A percentile compares a stretch with the other conserved stretches of the same genome.
Conservation (phyloP, 495 filamentous ascomycete species). For the Aeminium ludgeri region DNA sequence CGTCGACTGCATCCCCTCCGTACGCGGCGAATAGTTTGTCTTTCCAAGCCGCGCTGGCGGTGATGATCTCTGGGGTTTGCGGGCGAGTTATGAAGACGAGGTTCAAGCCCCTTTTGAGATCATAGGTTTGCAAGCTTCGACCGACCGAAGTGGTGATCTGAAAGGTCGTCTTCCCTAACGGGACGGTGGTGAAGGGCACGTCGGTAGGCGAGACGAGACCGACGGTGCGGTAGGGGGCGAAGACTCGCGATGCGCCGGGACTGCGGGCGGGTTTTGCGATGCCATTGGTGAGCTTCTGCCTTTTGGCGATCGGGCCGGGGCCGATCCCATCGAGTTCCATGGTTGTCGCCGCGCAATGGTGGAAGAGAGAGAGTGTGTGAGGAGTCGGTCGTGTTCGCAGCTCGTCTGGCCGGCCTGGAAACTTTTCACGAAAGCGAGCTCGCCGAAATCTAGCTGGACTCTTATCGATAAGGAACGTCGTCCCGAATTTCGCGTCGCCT, state of each 20-base stretch:
- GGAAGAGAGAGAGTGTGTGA: too few species aligned
- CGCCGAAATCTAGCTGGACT: too few species aligned
- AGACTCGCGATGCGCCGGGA: slow-evolving; percentile 45
- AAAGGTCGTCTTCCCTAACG: slow-evolving; percentile 83
- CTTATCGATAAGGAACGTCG: too few species aligned
- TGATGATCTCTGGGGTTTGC: slow-evolving; percentile 70
- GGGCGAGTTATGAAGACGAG: slow-evolving; percentile 84
- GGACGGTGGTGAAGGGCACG: slow-evolving; percentile 74
- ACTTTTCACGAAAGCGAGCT: too few species aligned
- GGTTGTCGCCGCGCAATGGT: not conserved
- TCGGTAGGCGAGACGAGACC: slow-evolving; percentile 79
- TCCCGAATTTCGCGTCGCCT: too few species aligned
- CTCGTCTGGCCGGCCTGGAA: too few species aligned
- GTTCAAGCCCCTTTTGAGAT: slow-evolving; percentile 71
- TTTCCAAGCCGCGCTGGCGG: slow-evolving; percentile 75
- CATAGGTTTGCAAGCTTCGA: slow-evolving; percentile 81
- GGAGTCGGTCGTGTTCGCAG: not conserved
- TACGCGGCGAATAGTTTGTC: slow-evolving; percentile 76
- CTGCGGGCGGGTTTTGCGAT: slow-evolving; percentile 4
- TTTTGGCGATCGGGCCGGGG: slow-evolving; percentile 16
- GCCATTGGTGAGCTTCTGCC: slow-evolving; percentile 51
- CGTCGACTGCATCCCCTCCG: slow-evolving; percentile 37
- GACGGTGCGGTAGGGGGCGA: slow-evolving; percentile 85
- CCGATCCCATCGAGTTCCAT: slow-evolving; percentile 2
- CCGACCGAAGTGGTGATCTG: slow-evolving; percentile 93